These are phyloP conservation scores for Allomyces macrogynus DNA, from an alignment of 192 early-diverging fungal species.

Conservation along the genomic window DNA sequence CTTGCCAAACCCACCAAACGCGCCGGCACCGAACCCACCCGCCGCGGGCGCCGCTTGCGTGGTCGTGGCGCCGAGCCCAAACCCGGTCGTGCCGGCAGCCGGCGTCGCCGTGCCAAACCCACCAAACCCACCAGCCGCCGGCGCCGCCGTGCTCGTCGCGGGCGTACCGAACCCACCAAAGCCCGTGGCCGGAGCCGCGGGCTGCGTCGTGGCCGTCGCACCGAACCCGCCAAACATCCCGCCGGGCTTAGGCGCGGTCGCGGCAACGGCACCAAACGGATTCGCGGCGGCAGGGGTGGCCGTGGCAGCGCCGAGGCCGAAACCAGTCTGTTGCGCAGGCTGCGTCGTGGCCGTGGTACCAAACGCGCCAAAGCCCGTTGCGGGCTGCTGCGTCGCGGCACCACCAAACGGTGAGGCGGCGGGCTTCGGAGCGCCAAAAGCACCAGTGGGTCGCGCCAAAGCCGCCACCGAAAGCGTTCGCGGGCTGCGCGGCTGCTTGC, in stretches of 20 bases:
- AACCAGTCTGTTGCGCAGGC: no score
- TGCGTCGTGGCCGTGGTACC: constrained; percentile 12
- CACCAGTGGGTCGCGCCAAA: constrained; percentile 3
- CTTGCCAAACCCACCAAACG: constrained; percentile 25
- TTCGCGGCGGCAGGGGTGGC: constrained; percentile 13
- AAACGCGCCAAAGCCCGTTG: constrained; percentile 21
- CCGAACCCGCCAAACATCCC: constrained; percentile 11
- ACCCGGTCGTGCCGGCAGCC: constrained; percentile 18
- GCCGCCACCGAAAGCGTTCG: constrained; percentile 5
- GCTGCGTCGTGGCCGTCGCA: constrained; percentile 8
- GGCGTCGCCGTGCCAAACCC: constrained; percentile 4
- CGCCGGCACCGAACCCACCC: constrained; percentile 7
- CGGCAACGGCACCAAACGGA: constrained; percentile 18
- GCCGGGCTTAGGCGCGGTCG: constrained; percentile 9
- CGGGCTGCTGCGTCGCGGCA: constrained; percentile 4
- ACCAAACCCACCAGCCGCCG: constrained; percentile 18
- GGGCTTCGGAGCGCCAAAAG: constrained; percentile 6
- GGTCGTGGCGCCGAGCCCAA: constrained; percentile 7
- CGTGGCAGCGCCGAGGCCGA: constrained; percentile 1
- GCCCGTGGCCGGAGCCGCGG: constrained; percentile 13
- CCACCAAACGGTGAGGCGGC: constrained; percentile 5
- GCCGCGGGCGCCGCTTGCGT: constrained; percentile 6
- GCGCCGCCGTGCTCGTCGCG: constrained; percentile 9
- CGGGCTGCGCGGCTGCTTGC: constrained; percentile 4
- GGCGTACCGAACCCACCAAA: constrained; percentile 15